phyloP scores from a whole-genome alignment of 805 yeast species.

The Starmerella sp. region DNA sequence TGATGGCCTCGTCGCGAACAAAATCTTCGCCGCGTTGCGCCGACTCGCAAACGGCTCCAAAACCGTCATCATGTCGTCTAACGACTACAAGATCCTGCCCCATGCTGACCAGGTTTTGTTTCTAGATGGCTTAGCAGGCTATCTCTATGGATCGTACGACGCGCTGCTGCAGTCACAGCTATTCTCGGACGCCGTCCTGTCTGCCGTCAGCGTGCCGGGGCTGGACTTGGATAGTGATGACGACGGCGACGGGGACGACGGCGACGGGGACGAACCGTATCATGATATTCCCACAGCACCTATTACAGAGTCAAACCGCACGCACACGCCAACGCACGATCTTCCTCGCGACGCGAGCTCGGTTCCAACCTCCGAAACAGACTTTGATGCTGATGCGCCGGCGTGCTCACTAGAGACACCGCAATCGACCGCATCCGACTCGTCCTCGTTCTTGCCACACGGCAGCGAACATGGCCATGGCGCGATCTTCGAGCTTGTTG shows the following conservation, averaged over 20 bases:
- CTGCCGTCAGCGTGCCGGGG: slow-evolving; percentile 6
- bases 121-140: slow-evolving; percentile 43
- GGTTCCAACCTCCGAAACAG: too few species aligned
- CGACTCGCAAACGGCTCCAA: slow-evolving; percentile 51
- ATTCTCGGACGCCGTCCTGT: background rate
- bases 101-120: slow-evolving; percentile 59
- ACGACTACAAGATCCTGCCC: slow-evolving; percentile 59
- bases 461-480: too few species aligned
- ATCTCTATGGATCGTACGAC: slow-evolving; percentile 49
- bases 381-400: too few species aligned
- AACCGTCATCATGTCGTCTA: slow-evolving; percentile 71
- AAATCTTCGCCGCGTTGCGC: slow-evolving; percentile 61
- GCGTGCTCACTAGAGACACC: too few species aligned
- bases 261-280: background rate
- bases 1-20: slow-evolving; percentile 84
- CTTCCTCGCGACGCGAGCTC: too few species aligned
- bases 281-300: too few species aligned
- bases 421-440: too few species aligned
- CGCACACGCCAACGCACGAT: too few species aligned
- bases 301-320: too few species aligned
- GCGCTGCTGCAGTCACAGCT: slow-evolving; percentile 33
- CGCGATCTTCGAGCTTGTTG: too few species aligned
- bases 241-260: background rate
- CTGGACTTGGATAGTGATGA: slow-evolving; percentile 1
- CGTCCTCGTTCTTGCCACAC: too few species aligned